phyloP scores from a whole-genome alignment of 1,284 basidiomycete species.

The Ceratobasidium sp. region DNA sequence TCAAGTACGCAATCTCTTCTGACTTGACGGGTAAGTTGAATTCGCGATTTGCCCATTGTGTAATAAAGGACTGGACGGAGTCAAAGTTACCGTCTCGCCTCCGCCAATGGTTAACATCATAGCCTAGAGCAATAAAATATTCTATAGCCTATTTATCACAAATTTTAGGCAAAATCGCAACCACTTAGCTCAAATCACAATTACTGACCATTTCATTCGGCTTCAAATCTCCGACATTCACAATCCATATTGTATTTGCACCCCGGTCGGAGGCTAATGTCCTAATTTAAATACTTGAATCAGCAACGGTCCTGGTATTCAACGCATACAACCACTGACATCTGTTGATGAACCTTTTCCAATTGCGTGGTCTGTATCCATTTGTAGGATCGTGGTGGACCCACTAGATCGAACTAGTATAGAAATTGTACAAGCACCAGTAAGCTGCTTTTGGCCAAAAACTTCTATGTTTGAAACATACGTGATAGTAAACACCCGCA shows the following conservation, averaged over 20 bases:
- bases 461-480: constrained; percentile 50
- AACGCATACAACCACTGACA: background rate
- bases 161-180: background rate
- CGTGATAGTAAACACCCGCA: constrained; percentile 75
- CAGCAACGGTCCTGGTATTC: constrained; percentile 36
- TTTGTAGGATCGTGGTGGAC: constrained; percentile 55
- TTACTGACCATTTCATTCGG: constrained; percentile 67
- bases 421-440: background rate
- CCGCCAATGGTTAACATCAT: constrained; percentile 60
- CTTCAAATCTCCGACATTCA: constrained; percentile 70
- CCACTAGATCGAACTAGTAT: constrained; percentile 60
- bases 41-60: constrained; percentile 70
- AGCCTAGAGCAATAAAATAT: constrained; percentile 72
- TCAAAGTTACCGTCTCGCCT: background rate
- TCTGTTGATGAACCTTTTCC: constrained; percentile 42
- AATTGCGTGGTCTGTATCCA: constrained; percentile 50
- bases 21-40: constrained; percentile 63
- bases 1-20: constrained; percentile 61
- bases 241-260: constrained; percentile 53
- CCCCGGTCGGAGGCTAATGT: constrained; percentile 46
- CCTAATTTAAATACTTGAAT: constrained; percentile 11
- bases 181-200: background rate
- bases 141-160: constrained; percentile 59
- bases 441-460: background rate
- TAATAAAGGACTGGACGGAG: constrained; percentile 62